These are phyloP conservation scores for Pichia nanzhaoensis DNA, from an alignment of 805 yeast genomes.

Conservation along the genomic window DNA sequence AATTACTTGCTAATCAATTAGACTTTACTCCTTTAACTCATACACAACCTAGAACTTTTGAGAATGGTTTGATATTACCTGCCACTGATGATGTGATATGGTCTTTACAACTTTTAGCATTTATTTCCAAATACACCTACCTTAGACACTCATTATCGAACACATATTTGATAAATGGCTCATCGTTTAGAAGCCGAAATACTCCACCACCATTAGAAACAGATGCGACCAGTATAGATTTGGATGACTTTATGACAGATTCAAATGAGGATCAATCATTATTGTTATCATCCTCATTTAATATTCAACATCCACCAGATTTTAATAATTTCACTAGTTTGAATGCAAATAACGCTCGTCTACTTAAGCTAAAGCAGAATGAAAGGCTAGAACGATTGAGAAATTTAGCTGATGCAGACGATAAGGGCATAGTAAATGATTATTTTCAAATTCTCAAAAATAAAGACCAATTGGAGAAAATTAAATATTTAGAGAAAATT, in stretches of 20 bases:
- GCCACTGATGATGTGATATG: slow-evolving; percentile 90
- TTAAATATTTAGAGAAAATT: slow-evolving; percentile 25
- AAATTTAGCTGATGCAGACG: slow-evolving; percentile 8
- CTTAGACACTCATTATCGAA: slow-evolving; percentile 68
- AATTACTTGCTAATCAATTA: slow-evolving; percentile 9
- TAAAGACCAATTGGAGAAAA: slow-evolving; percentile 20
- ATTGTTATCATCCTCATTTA: neutral
- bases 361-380: neutral
- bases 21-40: slow-evolving; percentile 13
- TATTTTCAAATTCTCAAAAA: slow-evolving; percentile 21
- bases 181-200: slow-evolving; percentile 44
- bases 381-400: slow-evolving; percentile 3
- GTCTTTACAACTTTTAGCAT: slow-evolving; percentile 88
- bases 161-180: slow-evolving; percentile 65
- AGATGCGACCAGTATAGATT: slow-evolving; percentile 21
- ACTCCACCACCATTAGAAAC: slow-evolving; percentile 30
- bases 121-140: slow-evolving; percentile 83
- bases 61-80: slow-evolving; percentile 74
- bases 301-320: slow-evolving; percentile 3
- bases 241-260: slow-evolving; percentile 23
- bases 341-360: neutral
- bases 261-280: slow-evolving; percentile 14
- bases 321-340: neutral
- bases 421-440: slow-evolving; percentile 14
- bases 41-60: slow-evolving; percentile 43